Percentiles rank a stretch among this genome's conserved stretches.
Evolutionary conservation across 2,329 filamentous ascomycete species (phyloP).

Genomic region (Diplodia sapinea): DNA sequence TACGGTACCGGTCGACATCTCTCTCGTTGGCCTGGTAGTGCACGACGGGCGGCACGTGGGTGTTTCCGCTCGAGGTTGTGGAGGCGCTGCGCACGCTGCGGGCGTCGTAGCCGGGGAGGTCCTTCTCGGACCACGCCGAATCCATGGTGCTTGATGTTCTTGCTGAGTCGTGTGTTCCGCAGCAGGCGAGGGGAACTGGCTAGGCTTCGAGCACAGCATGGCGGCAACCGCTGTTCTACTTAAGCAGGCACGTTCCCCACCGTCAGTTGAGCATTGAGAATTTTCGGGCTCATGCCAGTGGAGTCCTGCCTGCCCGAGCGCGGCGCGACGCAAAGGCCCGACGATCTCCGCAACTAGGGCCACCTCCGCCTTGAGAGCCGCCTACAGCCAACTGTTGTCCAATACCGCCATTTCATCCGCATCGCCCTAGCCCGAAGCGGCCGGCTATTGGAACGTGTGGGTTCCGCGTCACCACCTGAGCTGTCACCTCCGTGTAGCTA

Average conservation of each 20-base stretch:
- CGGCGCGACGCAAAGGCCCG: slow-evolving; percentile 17
- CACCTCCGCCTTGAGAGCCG: slow-evolving; percentile 23
- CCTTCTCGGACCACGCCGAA: slow-evolving; percentile 20
- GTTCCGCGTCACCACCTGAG: slow-evolving; percentile 26
- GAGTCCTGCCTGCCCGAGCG: slow-evolving; percentile 19
- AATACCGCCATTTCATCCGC: slow-evolving; percentile 22
- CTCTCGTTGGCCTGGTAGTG: slow-evolving; percentile 14
- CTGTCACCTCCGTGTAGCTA: slow-evolving; percentile 6
- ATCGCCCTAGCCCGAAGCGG: slow-evolving; percentile 2
- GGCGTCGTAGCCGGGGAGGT: not conserved
- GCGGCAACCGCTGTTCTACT: not conserved
- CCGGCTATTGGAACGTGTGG: slow-evolving; percentile 17
- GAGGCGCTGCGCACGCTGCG: slow-evolving; percentile 9
- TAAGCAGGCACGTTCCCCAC: slow-evolving; percentile 17
- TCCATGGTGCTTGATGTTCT: slow-evolving; percentile 2
- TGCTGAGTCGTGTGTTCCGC: not conserved
- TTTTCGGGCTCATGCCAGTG: slow-evolving; percentile 1
- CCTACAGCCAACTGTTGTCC: slow-evolving; percentile 18
- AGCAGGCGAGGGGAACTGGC: slow-evolving; percentile 2
- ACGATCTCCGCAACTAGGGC: slow-evolving; percentile 25
- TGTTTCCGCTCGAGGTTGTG: not conserved
- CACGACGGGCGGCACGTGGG: slow-evolving; percentile 3
- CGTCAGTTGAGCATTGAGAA: slow-evolving; percentile 22
- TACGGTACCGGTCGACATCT: slow-evolving; percentile 21
- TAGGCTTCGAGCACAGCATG: not conserved